phyloP scores from a whole-genome alignment of 495 filamentous ascomycete species.

The Aspergillus hancockii region DNA sequence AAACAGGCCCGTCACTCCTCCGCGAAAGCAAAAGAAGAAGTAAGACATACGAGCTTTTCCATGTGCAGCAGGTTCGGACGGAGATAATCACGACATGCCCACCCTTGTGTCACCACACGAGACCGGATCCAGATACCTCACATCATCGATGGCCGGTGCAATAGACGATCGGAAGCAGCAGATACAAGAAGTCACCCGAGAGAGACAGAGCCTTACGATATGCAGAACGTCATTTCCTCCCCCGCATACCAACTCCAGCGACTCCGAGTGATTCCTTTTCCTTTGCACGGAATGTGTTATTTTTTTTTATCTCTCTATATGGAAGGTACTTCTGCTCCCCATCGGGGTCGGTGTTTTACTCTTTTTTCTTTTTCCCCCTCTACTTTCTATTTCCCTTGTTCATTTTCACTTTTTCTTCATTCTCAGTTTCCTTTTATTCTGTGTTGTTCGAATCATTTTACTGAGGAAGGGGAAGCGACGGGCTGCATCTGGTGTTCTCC shows the following conservation, averaged over 20 bases:
- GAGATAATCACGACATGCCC: conserved; percentile 62
- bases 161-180: conserved; percentile 25
- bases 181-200: conserved; percentile 18
- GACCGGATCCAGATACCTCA: background rate
- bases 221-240: conserved; percentile 23
- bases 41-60: conserved; percentile 82
- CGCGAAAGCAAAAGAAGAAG: conserved; percentile 87
- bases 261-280: conserved; percentile 14
- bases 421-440: conserved; percentile 22
- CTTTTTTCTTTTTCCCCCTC: conserved; percentile 20
- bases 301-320: conserved; percentile 4
- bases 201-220: conserved; percentile 18
- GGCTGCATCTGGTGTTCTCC: conserved; percentile 33
- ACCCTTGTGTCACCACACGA: conserved; percentile 15
- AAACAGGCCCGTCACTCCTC: conserved; percentile 84
- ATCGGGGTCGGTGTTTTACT: conserved; percentile 12
- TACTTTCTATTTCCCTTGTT: conserved; percentile 14
- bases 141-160: conserved; percentile 4
- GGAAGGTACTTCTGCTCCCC: conserved; percentile 16
- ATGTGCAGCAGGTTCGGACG: conserved; percentile 95
- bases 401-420: conserved; percentile 15
- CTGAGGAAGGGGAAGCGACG: conserved; percentile 37
- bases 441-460: conserved; percentile 37
- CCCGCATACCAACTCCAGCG: conserved; percentile 25
- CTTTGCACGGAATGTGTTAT: conserved; percentile 21